These are phyloP conservation scores for Tylopilus intermedius DNA, from an alignment of 768 basidiomycete species.

Conservation along the genomic window DNA sequence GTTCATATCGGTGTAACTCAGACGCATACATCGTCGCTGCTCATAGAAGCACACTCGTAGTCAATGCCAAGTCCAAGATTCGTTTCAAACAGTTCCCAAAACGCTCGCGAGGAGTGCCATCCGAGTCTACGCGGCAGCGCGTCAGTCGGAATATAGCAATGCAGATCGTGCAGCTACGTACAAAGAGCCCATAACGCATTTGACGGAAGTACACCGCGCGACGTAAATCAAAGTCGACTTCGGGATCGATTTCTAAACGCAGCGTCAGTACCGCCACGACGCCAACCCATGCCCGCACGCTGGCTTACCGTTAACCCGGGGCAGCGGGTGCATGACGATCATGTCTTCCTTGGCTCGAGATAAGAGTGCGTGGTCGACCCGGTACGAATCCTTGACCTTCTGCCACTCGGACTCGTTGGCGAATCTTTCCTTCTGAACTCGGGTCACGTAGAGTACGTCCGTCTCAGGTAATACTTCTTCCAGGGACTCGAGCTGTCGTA, in stretches of 20 bases:
- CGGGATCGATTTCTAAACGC: conserved; percentile 90
- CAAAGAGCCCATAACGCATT: conserved; percentile 97
- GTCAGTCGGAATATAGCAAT: not conserved
- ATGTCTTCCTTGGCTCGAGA: conserved; percentile 92
- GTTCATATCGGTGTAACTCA: too few relatives aligned
- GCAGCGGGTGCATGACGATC: conserved; percentile 99
- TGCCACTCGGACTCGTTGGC: conserved; percentile 77
- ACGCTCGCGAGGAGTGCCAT: conserved; percentile 79
- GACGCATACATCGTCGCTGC: not conserved
- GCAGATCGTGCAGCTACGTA: conserved; percentile 39
- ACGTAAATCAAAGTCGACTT: conserved; percentile 93
- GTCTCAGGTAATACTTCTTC: conserved; percentile 90
- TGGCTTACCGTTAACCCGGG: conserved; percentile 74
- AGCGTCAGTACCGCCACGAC: conserved; percentile 8
- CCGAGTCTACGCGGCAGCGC: conserved; percentile 45
- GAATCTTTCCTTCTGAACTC: conserved; percentile 95
- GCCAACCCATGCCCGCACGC: not conserved
- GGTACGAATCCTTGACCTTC: conserved; percentile 85
- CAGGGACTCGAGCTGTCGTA: conserved; percentile 78
- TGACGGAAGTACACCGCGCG: conserved; percentile 97
- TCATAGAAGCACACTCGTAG: not conserved
- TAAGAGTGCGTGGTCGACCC: conserved; percentile 90
- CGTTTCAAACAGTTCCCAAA: conserved; percentile 31
- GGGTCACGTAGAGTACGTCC: conserved; percentile 94
- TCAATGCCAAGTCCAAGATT: not conserved